Conservation (phyloP, 495 filamentous ascomycete genomes). For the Terfezia boudieri region DNA sequence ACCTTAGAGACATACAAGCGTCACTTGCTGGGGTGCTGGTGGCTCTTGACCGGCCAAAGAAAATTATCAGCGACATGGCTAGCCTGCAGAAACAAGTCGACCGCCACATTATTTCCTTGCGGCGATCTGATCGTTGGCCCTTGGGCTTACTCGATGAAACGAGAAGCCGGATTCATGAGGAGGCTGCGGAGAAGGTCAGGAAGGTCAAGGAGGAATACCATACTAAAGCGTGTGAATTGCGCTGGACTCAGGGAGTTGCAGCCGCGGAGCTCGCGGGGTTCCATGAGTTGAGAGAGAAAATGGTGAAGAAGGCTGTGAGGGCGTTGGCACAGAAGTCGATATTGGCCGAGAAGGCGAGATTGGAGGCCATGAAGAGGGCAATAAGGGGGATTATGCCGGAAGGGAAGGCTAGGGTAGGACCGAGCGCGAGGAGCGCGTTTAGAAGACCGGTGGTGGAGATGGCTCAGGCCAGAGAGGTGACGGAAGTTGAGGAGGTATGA, state of each 20-base stretch:
- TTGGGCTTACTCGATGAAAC: constrained; percentile 75
- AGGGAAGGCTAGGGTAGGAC: too few relatives aligned
- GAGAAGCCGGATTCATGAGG: constrained; percentile 47
- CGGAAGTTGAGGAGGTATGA: too few relatives aligned
- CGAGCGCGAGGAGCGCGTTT: too few relatives aligned
- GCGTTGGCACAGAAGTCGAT: constrained; percentile 58
- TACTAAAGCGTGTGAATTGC: constrained; percentile 48
- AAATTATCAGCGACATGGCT: constrained; percentile 48
- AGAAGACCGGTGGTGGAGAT: too few relatives aligned
- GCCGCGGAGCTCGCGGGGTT: constrained; percentile 80
- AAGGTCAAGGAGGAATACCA: constrained; percentile 41
- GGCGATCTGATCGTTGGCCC: constrained; percentile 53
- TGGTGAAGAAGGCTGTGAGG: constrained; percentile 49
- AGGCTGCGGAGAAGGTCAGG: constrained; percentile 50
- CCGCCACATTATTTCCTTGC: constrained; percentile 49
- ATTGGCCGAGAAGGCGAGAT: constrained; percentile 49
- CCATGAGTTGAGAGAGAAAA: constrained; percentile 64
- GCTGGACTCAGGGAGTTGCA: constrained; percentile 83
- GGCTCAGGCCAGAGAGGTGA: too few relatives aligned
- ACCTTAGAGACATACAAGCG: constrained; percentile 49
- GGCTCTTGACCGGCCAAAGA: constrained; percentile 59
- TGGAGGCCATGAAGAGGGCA: constrained; percentile 63
- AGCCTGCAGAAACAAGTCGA: constrained; percentile 44
- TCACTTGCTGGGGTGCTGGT: constrained; percentile 59
- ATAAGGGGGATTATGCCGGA: constrained; percentile 28